phyloP scores from a whole-genome alignment of 139 green algal species.

The Chlamydomonas asymmetrica region DNA sequence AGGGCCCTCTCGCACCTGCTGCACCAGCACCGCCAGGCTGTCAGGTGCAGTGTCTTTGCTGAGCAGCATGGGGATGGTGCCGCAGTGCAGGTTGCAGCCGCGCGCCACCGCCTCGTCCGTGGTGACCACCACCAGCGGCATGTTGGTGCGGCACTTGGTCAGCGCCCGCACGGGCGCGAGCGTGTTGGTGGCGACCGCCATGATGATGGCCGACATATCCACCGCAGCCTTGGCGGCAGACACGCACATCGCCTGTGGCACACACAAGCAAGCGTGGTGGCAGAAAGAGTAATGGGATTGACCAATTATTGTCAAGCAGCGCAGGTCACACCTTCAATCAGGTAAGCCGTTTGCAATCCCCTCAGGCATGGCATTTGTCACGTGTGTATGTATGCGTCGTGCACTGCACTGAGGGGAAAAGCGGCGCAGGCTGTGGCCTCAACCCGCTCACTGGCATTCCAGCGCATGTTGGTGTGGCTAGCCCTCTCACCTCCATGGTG shows the following conservation, averaged over 20 bases:
- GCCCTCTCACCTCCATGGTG: conserved; percentile 37
- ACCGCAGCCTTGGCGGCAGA: conserved; percentile 48
- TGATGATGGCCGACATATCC: conserved; percentile 34
- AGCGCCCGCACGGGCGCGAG: conserved; percentile 46
- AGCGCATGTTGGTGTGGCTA: not conserved
- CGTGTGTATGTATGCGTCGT: too few relatives aligned
- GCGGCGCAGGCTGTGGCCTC: not conserved
- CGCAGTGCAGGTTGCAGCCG: conserved; percentile 40
- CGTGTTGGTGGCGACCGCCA: conserved; percentile 30
- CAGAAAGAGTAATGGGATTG: too few relatives aligned
- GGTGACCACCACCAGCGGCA: conserved; percentile 45
- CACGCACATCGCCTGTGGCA: conserved; percentile 28
- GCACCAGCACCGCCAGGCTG: too few relatives aligned
- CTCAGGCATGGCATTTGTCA: too few relatives aligned
- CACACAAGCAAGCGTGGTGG: too few relatives aligned
- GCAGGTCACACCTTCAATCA: too few relatives aligned
- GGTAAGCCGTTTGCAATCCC: too few relatives aligned
- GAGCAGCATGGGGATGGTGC: conserved; percentile 40
- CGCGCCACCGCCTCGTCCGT: not conserved
- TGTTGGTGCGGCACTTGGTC: conserved; percentile 57
- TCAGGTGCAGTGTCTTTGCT: conserved; percentile 2
- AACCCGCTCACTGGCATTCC: not conserved
- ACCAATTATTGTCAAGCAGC: too few relatives aligned
- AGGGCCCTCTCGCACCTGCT: conserved; percentile 16
- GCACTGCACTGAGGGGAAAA: not conserved